Evolutionary conservation across 2,329 filamentous ascomycete species (phyloP), one percentile per base, ranked within the genome.

Genomic region (Pseudocercospora pini-densiflorae): DNA sequence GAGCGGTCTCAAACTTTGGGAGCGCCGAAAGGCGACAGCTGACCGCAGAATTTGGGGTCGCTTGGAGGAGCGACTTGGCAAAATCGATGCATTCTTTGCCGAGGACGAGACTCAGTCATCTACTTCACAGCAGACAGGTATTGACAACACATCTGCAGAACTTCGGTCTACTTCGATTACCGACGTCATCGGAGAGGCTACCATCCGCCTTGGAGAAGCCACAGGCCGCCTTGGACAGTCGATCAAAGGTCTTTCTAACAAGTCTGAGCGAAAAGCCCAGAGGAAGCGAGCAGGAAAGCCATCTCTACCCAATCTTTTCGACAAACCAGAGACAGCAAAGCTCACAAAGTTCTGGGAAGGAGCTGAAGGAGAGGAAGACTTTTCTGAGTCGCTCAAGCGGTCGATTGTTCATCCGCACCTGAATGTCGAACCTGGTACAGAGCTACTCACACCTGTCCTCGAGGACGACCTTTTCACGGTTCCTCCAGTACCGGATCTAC

Each of bases 301-400:
- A n/a, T 47, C 43, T 24, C 40, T 9, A 14, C 27, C 47, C 19
- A 36, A 70, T 58, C 45, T 68, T 24, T 60, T 70, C 10, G 59
- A 68, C n/a, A 68, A 68, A 53, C 29, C 45, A 14, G 49, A 31
- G 19, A 70, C 66, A 19, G 45, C 61, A 23, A 68, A 70, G 43
- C 64, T 70, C 43, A 54, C 51, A 4, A 68, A 67, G 24, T 68
- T 68, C 45, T 70, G 68, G 68, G 43, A 59, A 23, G 19, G 14
- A 19, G 36, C 61, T 16, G 66, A 65, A 31, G 43, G 43, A 24
- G 40, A 58, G 21, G 55, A 58, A 16, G 29, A 31, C 29, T 58
- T 58, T 23, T 43, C 55, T 14, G 9, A 58, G 16, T 19, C 31
- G 5, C 31, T 58, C 19, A 58, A 58, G 31, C 43, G 23, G 16